phyloP scores from a whole-genome alignment of 345 rosid species.

The Boechera retrofracta region DNA sequence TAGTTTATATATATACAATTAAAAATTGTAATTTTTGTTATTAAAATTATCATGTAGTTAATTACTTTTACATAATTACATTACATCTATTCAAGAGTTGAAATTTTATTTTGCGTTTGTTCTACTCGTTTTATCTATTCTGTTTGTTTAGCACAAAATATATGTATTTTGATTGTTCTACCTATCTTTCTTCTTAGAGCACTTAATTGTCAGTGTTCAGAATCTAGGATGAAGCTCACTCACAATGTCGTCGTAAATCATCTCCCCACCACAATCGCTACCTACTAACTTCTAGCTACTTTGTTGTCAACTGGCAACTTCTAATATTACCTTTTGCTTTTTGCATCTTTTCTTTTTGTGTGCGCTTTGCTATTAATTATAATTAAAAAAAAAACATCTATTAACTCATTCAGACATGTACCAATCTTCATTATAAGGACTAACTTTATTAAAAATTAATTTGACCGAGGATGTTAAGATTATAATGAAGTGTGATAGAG shows the following conservation, averaged over 20 bases:
- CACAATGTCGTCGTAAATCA: constrained; percentile 17
- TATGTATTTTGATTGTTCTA: not conserved
- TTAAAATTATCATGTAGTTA: no score
- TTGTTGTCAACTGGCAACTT: constrained; percentile 18
- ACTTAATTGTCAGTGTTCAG: not conserved
- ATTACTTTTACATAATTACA: no score
- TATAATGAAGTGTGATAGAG: no score
- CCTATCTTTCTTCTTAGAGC: no score
- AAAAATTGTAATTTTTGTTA: no score
- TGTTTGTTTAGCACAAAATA: not conserved
- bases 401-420: no score
- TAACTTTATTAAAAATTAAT: no score
- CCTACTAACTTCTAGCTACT: constrained; percentile 31
- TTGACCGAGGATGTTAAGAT: no score
- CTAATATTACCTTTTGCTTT: not conserved
- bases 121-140: not conserved
- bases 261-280: constrained; percentile 28
- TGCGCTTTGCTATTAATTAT: no score
- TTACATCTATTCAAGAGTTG: not conserved
- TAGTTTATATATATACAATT: no score
- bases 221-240: not conserved
- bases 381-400: no score
- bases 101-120: not conserved
- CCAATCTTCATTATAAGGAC: no score
- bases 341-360: not conserved